Percentiles rank a stretch among this genome's conserved stretches.
Conservation (phyloP, 495 filamentous ascomycete species). For the Penicillium lividum region DNA sequence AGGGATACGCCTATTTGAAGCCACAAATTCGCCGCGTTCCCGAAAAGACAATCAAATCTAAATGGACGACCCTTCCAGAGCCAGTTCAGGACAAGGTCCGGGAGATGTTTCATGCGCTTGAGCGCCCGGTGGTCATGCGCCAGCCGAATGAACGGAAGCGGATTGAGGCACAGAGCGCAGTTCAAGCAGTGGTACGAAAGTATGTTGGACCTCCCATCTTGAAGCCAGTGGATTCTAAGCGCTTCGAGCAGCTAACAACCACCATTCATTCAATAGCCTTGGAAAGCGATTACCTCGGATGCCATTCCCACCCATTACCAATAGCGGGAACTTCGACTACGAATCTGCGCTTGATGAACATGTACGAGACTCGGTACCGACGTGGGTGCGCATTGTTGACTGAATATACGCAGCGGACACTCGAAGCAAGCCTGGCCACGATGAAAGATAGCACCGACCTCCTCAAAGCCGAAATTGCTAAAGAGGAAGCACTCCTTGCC, state of each 20-base stretch:
- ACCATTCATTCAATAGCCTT: constrained; percentile 30
- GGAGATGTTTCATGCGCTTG: constrained; percentile 53
- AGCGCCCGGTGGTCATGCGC: constrained; percentile 56
- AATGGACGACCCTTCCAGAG: constrained; percentile 59
- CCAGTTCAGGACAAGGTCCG: constrained; percentile 53
- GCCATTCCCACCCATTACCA: constrained; percentile 60
- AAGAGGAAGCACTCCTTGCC: constrained; percentile 53
- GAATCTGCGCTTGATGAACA: constrained; percentile 60
- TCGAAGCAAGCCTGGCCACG: constrained; percentile 56
- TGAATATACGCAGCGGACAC: constrained; percentile 34
- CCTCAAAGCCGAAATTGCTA: constrained; percentile 54
- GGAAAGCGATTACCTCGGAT: constrained; percentile 54
- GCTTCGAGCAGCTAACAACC: constrained; percentile 12
- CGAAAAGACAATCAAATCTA: constrained; percentile 55
- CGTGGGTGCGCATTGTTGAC: constrained; percentile 12
- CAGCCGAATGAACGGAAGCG: constrained; percentile 56
- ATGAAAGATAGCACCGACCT: constrained; percentile 55
- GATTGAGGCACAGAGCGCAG: constrained; percentile 55
- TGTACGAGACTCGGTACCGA: constrained; percentile 29
- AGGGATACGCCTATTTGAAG: constrained; percentile 48
- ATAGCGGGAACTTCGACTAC: constrained; percentile 60
- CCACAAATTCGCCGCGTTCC: constrained; percentile 54
- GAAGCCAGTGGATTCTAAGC: constrained; percentile 3
- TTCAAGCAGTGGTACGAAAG: constrained; percentile 51
- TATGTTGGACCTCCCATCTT: constrained; percentile 17